These are phyloP conservation scores for Rhododendron simsii DNA, from an alignment of 148 eudicot species.

Conservation along the genomic window DNA sequence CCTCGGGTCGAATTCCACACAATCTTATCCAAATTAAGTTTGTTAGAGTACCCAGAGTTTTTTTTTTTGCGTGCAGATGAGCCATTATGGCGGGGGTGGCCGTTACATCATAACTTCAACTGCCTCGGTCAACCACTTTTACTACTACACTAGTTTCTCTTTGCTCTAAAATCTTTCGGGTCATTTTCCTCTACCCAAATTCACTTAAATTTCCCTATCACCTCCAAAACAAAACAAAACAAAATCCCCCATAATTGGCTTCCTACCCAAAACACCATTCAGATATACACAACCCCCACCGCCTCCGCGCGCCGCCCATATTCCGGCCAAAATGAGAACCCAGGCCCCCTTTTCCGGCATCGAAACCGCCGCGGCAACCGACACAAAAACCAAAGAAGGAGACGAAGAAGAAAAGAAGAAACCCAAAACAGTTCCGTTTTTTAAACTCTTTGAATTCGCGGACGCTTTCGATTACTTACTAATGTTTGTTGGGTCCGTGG, in stretches of 20 bases:
- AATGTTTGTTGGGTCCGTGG: constrained; percentile 71
- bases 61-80: background rate
- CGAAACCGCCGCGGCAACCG: background rate
- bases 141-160: background rate
- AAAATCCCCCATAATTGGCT: background rate
- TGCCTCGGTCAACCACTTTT: background rate
- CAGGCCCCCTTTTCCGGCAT: background rate
- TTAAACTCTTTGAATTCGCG: constrained; percentile 58
- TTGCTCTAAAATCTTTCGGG: background rate
- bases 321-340: constrained; percentile 3
- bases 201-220: background rate
- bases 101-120: constrained; percentile 2
- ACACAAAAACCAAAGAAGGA: background rate
- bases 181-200: background rate
- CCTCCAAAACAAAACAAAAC: background rate
- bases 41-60: background rate
- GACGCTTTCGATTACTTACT: constrained; percentile 65
- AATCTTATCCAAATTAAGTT: too few relatives aligned
- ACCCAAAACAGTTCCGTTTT: constrained; percentile 33
- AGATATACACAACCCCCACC: background rate
- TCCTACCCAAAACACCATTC: background rate
- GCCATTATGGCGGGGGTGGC: background rate
- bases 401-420: background rate
- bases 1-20: background rate
- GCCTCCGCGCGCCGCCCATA: background rate